These are phyloP conservation scores for Hericium erinaceus DNA, from an alignment of 768 basidiomycete species.

Conservation along the genomic window DNA sequence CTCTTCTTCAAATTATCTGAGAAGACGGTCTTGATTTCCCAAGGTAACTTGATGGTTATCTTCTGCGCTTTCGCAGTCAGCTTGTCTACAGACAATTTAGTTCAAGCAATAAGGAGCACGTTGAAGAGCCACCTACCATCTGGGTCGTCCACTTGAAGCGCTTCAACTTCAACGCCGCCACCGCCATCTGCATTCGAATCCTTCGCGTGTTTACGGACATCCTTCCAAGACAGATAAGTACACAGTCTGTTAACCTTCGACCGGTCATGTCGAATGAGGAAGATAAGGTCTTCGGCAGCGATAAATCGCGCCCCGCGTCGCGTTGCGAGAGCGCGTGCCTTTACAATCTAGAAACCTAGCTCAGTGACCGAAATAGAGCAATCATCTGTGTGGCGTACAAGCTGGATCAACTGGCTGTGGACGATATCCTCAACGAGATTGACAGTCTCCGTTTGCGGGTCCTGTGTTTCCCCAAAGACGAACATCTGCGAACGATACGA, in stretches of 20 bases:
- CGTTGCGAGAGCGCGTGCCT: constrained; percentile 77
- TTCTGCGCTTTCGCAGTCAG: constrained; percentile 79
- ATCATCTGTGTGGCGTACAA: constrained; percentile 35
- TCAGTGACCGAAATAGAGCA: neutral
- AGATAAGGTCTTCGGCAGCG: constrained; percentile 91
- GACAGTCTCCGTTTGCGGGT: constrained; percentile 79
- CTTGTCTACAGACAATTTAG: constrained; percentile 44
- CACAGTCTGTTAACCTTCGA: constrained; percentile 89
- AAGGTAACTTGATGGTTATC: constrained; percentile 90
- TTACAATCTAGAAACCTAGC: constrained; percentile 54
- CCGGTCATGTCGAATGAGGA: constrained; percentile 89
- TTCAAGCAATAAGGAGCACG: neutral
- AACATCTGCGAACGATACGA: constrained; percentile 59
- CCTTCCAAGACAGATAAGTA: constrained; percentile 95
- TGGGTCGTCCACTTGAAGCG: constrained; percentile 55
- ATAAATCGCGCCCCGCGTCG: constrained; percentile 80
- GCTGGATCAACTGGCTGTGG: constrained; percentile 83
- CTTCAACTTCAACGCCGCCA: constrained; percentile 75
- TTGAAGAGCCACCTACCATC: constrained; percentile 42
- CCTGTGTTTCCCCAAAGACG: constrained; percentile 92
- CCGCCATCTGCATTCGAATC: constrained; percentile 79
- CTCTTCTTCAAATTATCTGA: constrained; percentile 61
- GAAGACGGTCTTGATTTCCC: constrained; percentile 91
- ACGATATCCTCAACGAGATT: constrained; percentile 93
- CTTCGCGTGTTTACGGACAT: constrained; percentile 91